Evolutionary conservation across 805 yeast species (phyloP), one percentile per base, ranked within the genome.

Genomic region (Candida ortonii): DNA sequence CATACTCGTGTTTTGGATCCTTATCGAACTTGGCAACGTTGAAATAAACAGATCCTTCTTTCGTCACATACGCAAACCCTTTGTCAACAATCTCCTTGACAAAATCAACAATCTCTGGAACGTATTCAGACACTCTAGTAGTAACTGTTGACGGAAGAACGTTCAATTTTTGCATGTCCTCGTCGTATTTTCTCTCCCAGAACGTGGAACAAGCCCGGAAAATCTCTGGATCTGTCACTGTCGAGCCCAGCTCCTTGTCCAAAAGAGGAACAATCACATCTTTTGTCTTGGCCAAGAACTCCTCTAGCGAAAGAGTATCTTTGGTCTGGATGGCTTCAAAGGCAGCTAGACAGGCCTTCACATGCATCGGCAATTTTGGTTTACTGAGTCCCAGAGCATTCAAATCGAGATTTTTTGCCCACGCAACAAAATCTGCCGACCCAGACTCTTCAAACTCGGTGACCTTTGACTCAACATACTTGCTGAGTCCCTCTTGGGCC

Each of bases 11-110:
- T 28, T 71, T 63, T 6, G 78, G 76, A 34, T 71, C 68, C 22
- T 64, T 64, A 50, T 93, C 97, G 57, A 90, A 93, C 31, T 77
- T 74, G 6, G 66, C 73, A 9, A 97, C 89, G 62, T 93, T 94
- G 59, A 93, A 93, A 62, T 93, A 93, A n/a, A 93, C 98, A 7
- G 95, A 84, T 0, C 97, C 97, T 54, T 89, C 96, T 5, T 60
- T 62, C 2, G 96, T 79, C 4, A 77, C 65, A 55, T 89, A 89
- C 3, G 90, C 98, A 59, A 71, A 90, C 1, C 96, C 96, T 49
- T 83, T 84, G 3, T 53, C 59, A 26, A 90, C 76, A 54, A 93
- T 89, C 48, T 67, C 69, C 44, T 76, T 71, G 13, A 93, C 95
- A 60, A 79, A 90, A 11, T 63, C 73, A 25, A 90, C 76, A 59